These are phyloP conservation scores for Ilyonectria destructans DNA, from an alignment of 2,329 filamentous ascomycete species.

Conservation along the genomic window DNA sequence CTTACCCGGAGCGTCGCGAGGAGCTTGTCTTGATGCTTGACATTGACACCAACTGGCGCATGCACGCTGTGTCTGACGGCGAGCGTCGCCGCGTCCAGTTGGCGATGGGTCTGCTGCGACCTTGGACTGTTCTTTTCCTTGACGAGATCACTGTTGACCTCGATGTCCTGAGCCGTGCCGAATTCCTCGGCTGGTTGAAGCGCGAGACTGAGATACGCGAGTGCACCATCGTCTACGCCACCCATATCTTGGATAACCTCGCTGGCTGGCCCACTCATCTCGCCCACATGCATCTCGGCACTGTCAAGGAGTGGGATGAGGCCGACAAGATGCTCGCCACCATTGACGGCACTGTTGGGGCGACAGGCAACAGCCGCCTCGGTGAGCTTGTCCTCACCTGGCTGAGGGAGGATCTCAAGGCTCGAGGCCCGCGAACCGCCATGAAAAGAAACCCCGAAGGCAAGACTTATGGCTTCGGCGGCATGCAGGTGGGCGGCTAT, in stretches of 20 bases:
- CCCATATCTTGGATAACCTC: conserved; percentile 96
- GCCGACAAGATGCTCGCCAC: conserved; percentile 78
- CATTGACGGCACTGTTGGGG: conserved; percentile 58
- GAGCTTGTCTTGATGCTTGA: conserved; percentile 91
- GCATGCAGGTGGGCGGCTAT: conserved; percentile 70
- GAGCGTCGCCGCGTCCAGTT: conserved; percentile 94
- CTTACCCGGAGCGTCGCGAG: conserved; percentile 86
- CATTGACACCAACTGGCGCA: conserved; percentile 92
- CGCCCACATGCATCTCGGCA: conserved; percentile 94
- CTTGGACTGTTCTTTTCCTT: conserved; percentile 91
- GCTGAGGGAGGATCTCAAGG: conserved; percentile 85
- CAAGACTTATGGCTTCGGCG: conserved; percentile 72
- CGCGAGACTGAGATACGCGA: conserved; percentile 85
- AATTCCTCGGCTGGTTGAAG: conserved; percentile 90
- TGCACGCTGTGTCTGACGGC: conserved; percentile 96
- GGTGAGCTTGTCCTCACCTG: conserved; percentile 91
- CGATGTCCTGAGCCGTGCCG: conserved; percentile 86
- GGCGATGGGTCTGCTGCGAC: conserved; percentile 93
- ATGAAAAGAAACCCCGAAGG: conserved; percentile 72
- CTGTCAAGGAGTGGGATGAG: conserved; percentile 87
- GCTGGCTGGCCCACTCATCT: conserved; percentile 96
- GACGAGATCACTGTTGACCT: conserved; percentile 99
- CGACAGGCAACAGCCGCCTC: conserved; percentile 82
- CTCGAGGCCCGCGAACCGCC: conserved; percentile 82
- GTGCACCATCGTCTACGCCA: conserved; percentile 97